phyloP scores from a whole-genome alignment of 164 flowering plant genomes.

The Malania oleifera region DNA sequence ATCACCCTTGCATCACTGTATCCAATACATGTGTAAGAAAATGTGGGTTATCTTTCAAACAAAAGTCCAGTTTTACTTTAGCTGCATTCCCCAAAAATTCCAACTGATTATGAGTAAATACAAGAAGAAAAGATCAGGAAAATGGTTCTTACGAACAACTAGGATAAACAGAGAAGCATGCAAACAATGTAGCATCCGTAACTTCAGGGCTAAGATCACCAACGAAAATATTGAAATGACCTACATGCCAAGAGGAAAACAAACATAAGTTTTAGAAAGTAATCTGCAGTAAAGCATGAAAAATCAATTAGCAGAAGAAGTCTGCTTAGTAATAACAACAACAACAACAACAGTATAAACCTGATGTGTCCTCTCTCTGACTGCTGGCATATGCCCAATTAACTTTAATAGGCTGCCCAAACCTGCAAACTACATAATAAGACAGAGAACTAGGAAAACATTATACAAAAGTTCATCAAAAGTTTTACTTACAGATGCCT shows the following conservation, averaged over 20 bases:
- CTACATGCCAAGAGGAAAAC: slow-evolving; percentile 8
- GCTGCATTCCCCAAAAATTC: background rate
- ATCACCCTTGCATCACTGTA: slow-evolving; percentile 78
- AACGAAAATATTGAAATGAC: slow-evolving; percentile 32
- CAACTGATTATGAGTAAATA: background rate
- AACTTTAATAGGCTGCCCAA: slow-evolving; percentile 80
- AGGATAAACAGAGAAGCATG: slow-evolving; percentile 20
- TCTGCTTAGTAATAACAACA: background rate
- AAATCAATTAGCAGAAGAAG: background rate
- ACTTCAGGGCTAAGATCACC: slow-evolving; percentile 40
- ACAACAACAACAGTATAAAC: slow-evolving; percentile 18
- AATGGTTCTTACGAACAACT: slow-evolving; percentile 1
- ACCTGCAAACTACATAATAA: slow-evolving; percentile 35
- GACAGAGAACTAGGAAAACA: slow-evolving; percentile 1
- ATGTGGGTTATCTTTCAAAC: background rate
- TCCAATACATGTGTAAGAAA: background rate
- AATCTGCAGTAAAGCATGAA: too few species aligned
- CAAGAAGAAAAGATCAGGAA: background rate
- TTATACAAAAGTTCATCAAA: background rate
- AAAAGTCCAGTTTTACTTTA: background rate
- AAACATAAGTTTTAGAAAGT: background rate
- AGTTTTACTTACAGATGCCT: slow-evolving; percentile 52
- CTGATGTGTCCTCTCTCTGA: slow-evolving; percentile 71
- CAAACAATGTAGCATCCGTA: slow-evolving; percentile 30
- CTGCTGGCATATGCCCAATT: slow-evolving; percentile 82